A percentile compares a stretch with the other conserved stretches of the same genome.
phyloP scores from a whole-genome alignment of 768 basidiomycete species.

The Arthromyces matolae region DNA sequence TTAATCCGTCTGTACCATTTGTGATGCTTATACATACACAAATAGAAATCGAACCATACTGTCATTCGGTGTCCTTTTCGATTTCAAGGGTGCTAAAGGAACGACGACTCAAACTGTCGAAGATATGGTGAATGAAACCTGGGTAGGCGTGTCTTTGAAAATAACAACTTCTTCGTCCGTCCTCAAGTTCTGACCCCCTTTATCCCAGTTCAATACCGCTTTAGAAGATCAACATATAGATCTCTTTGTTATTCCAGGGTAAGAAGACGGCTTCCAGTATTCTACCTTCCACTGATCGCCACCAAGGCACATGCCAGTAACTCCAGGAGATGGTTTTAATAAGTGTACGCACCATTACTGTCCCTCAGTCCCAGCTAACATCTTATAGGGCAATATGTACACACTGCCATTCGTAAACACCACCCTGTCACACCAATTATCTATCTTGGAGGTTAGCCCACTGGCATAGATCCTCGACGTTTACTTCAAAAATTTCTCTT shows the following conservation, averaged over 20 bases:
- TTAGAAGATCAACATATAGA: too few species aligned
- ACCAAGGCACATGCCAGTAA: neutral
- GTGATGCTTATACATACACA: neutral
- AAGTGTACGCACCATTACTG: neutral
- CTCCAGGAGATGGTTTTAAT: neutral
- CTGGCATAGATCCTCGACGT: too few species aligned
- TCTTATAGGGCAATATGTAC: neutral
- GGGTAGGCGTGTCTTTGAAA: too few species aligned
- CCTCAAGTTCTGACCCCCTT: too few species aligned
- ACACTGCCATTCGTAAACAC: neutral
- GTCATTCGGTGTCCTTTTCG: conserved; percentile 73
- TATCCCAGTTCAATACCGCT: too few species aligned
- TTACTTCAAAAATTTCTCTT: too few species aligned
- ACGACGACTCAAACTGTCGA: conserved; percentile 73
- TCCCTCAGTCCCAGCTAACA: neutral
- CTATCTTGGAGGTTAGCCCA: neutral
- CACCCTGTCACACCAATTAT: neutral
- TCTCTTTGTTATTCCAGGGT: neutral
- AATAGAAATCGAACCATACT: conserved; percentile 66
- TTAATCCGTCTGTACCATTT: neutral
- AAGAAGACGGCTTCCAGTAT: neutral
- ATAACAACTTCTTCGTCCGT: too few species aligned
- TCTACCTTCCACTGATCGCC: neutral
- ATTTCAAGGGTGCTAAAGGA: conserved; percentile 69
- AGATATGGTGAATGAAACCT: conserved; percentile 75